A percentile compares a stretch with the other conserved stretches of the same genome.
Evolutionary conservation across 257 asterid genomes (phyloP).

Genomic region (Haberlea rhodopensis): DNA sequence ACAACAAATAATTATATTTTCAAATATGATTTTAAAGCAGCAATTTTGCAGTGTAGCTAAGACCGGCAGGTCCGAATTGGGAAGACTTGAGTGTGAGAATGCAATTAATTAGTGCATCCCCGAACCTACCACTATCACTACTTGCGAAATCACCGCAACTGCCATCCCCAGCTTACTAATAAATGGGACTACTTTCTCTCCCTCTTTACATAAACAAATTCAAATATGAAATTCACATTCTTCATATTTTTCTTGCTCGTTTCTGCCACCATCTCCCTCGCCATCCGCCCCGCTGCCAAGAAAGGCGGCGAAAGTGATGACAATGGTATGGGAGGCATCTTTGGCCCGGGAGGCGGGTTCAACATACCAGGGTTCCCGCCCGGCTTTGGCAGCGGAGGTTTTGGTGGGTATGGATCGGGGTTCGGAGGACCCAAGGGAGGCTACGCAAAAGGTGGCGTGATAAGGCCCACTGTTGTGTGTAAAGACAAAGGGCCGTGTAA

Average conservation of each 20-base stretch:
- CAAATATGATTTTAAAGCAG: too few species aligned
- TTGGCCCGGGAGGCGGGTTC: slow-evolving; percentile 56
- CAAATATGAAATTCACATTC: slow-evolving; percentile 42
- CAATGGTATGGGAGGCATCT: slow-evolving; percentile 40
- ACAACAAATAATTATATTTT: too few species aligned
- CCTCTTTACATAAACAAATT: neutral
- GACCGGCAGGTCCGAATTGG: slow-evolving; percentile 1
- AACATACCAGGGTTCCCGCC: slow-evolving; percentile 74
- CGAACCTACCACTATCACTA: slow-evolving; percentile 31
- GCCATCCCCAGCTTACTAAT: slow-evolving; percentile 41
- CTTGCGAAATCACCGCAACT: slow-evolving; percentile 40
- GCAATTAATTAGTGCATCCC: slow-evolving; percentile 32
- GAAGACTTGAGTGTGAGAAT: slow-evolving; percentile 25
- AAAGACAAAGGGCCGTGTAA: slow-evolving; percentile 69
- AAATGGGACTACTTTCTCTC: slow-evolving; percentile 26
- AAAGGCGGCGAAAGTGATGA: slow-evolving; percentile 4
- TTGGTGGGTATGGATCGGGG: slow-evolving; percentile 63
- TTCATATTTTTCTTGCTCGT: slow-evolving; percentile 30
- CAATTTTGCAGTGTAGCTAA: too few species aligned
- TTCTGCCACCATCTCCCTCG: slow-evolving; percentile 33
- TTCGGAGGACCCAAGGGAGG: slow-evolving; percentile 80
- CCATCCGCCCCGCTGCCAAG: slow-evolving; percentile 27
- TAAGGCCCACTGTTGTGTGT: slow-evolving; percentile 49
- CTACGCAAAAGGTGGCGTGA: slow-evolving; percentile 38
- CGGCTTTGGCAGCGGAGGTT: slow-evolving; percentile 31